phyloP scores from a whole-genome alignment of 441 rosid genomes.

The Manihot esculenta region DNA sequence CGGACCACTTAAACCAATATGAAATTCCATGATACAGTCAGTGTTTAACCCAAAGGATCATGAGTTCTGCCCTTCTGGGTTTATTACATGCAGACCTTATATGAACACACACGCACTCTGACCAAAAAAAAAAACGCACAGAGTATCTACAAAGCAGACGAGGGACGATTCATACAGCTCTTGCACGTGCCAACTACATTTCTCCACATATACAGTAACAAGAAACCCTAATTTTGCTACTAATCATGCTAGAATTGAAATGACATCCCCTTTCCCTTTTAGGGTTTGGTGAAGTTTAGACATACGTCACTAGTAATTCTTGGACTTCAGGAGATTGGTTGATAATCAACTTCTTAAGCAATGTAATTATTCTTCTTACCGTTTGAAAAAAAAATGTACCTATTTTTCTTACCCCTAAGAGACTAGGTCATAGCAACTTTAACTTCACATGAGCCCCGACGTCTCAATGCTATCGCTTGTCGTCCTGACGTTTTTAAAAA shows the following conservation, averaged over 20 bases:
- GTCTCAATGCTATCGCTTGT: background rate
- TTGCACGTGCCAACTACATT: too few species aligned
- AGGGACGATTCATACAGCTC: too few species aligned
- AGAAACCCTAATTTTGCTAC: too few species aligned
- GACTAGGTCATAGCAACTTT: background rate
- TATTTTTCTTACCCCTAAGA: too few species aligned
- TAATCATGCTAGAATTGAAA: too few species aligned
- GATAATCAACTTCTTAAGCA: conserved; percentile 14
- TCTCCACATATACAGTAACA: too few species aligned
- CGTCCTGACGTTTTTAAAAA: conserved; percentile 26
- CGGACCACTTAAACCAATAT: conserved; percentile 34
- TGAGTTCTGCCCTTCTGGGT: background rate
- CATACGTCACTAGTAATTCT: too few species aligned
- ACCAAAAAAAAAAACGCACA: too few species aligned
- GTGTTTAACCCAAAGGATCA: conserved; percentile 7
- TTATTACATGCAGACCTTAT: background rate
- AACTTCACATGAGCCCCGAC: background rate
- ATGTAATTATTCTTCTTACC: background rate
- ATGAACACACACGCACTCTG: too few species aligned
- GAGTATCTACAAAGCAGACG: too few species aligned
- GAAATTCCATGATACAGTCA: conserved; percentile 16
- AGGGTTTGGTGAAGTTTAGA: conserved; percentile 14
- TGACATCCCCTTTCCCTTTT: background rate
- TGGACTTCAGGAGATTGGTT: too few species aligned
- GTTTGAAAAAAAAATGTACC: too few species aligned